These are phyloP conservation scores for Fusarium sp. DNA, from an alignment of 2,329 filamentous ascomycete genomes.

Conservation along the genomic window DNA sequence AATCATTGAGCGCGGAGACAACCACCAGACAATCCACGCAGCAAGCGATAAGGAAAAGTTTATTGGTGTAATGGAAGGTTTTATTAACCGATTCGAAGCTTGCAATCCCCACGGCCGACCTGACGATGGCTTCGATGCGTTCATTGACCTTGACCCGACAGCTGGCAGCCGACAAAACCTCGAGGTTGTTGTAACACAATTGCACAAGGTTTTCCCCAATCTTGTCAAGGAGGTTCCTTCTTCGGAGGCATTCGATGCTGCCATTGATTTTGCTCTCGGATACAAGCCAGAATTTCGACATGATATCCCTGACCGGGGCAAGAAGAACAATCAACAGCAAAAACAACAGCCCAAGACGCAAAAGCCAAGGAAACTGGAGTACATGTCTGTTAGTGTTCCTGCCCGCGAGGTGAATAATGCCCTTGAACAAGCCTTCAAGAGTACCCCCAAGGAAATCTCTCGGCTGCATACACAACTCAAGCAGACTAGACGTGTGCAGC, in stretches of 20 bases:
- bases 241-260: slow-evolving; percentile 79
- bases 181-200: slow-evolving; percentile 76
- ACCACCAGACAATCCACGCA: slow-evolving; percentile 97
- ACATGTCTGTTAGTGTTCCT: slow-evolving; percentile 64
- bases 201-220: slow-evolving; percentile 82
- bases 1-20: slow-evolving; percentile 88
- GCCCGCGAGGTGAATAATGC: slow-evolving; percentile 58
- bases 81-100: slow-evolving; percentile 86
- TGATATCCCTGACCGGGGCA: slow-evolving; percentile 71
- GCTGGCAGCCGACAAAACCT: slow-evolving; percentile 85
- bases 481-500: slow-evolving; percentile 78
- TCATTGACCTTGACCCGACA: slow-evolving; percentile 86
- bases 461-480: slow-evolving; percentile 80
- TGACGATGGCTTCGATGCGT: slow-evolving; percentile 82
- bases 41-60: slow-evolving; percentile 79
- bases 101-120: slow-evolving; percentile 74
- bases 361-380: slow-evolving; percentile 61
- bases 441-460: slow-evolving; percentile 56
- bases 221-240: slow-evolving; percentile 78
- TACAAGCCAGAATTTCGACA: slow-evolving; percentile 83
- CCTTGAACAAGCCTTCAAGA: slow-evolving; percentile 77
- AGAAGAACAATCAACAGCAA: slow-evolving; percentile 51
- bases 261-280: slow-evolving; percentile 78
- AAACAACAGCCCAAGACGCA: slow-evolving; percentile 45
- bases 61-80: slow-evolving; percentile 93